Evolutionary conservation across 2,329 filamentous ascomycete species (phyloP), one percentile per base, ranked within the genome.

Genomic region (Nothophoma quercina): DNA sequence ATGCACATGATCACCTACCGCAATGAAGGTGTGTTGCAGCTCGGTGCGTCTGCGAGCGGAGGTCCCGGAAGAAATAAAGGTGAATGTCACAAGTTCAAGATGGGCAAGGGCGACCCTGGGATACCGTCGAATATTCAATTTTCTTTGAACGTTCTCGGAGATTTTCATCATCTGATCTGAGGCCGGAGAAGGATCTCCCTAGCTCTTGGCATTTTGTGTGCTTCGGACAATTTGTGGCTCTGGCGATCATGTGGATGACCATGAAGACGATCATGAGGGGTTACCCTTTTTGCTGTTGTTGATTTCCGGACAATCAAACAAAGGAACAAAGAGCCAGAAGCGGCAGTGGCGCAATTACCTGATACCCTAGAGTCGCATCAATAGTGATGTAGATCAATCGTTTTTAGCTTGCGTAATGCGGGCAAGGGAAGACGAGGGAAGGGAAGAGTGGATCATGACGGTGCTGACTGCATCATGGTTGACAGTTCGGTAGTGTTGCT

Each of bases 391-490:
- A 30, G 18, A 26, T 18, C 18, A 12, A 26, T 43, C n/a, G 19
- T n/a, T 30, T 23, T 15, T 7, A 21, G 15, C 16, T 7, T 23
- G 38, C 35, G 43, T 50, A 22, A n/a, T 29, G 36, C 28, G 42
- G 9, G 35, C 41, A 52, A 52, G 49, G 42, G 34, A 36, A 1
- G 6, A 7, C 25, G n/a, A n/a, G n/a, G 25, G 25, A 26, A 7
- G 25, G 6, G 35, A 30, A 32, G 10, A 32, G 49, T 32, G 49
- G 49, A 36, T 52, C 36, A 38, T 46, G 42, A 42, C 36, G 42
- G 42, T 13, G 49, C 49, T 52, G 49, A 52, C 41, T 46, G 49
- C 49, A 46, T 52, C 18, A 19, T 30, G 13, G 28, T 23, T 12
- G 30, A 42, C 21, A 35, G 23, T 43, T 23, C 30, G 42, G 28